phyloP scores from a whole-genome alignment of 768 basidiomycete genomes.

The Mycena belliarum region DNA sequence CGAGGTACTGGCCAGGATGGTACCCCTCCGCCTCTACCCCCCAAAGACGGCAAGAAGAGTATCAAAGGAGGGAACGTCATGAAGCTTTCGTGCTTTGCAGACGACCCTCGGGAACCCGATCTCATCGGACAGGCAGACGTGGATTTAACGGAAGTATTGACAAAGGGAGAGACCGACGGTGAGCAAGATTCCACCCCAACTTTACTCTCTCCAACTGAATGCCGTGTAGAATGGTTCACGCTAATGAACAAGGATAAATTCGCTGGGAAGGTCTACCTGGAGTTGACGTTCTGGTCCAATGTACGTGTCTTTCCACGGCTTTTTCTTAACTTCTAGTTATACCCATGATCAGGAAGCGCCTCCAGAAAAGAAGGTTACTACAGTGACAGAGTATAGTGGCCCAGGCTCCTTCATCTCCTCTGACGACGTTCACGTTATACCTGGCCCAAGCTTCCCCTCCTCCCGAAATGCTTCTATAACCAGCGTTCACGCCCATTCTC shows the following conservation, averaged over 20 bases:
- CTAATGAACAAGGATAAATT: constrained; percentile 90
- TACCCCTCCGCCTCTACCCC: constrained; percentile 69
- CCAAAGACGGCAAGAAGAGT: constrained; percentile 53
- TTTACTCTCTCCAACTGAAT: background rate
- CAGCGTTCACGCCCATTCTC: constrained; percentile 37
- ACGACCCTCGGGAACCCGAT: constrained; percentile 93
- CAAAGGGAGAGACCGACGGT: constrained; percentile 98
- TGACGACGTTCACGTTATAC: constrained; percentile 34
- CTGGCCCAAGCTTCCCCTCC: constrained; percentile 25
- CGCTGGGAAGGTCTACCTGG: constrained; percentile 93
- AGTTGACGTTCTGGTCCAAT: constrained; percentile 96
- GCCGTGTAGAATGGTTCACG: constrained; percentile 84
- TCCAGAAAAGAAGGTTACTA: constrained; percentile 65
- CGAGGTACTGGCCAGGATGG: constrained; percentile 39
- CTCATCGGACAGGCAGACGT: constrained; percentile 91
- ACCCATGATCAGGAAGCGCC: constrained; percentile 61
- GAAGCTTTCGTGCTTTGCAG: constrained; percentile 88
- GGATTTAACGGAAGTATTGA: constrained; percentile 86
- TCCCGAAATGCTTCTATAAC: constrained; percentile 36
- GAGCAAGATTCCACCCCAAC: constrained; percentile 31
- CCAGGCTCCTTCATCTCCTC: constrained; percentile 73
- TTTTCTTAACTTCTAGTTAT: background rate
- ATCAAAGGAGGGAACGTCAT: constrained; percentile 76
- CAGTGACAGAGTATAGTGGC: constrained; percentile 69
- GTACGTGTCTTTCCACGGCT: constrained; percentile 48